Evolutionary conservation across 2,329 filamentous ascomycete species (phyloP).

Genomic region (Trichoderma semiorbis): DNA sequence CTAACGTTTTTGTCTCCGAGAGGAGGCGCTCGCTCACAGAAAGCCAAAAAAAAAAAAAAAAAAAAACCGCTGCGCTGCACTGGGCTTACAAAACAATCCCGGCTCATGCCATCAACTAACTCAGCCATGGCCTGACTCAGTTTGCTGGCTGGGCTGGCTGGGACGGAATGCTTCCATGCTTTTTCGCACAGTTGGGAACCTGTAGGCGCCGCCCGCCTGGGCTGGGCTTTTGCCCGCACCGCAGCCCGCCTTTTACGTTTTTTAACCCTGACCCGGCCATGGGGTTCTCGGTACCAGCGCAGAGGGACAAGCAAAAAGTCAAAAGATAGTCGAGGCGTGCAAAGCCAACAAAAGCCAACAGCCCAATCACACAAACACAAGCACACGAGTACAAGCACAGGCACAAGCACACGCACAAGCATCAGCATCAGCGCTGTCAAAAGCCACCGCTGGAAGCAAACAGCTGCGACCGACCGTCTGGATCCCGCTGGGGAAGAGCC

Average conservation of each 20-base stretch:
- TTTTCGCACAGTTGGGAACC: not conserved
- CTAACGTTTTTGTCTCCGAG: not conserved
- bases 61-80: too few species aligned
- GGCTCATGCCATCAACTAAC: not conserved
- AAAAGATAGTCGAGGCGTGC: not conserved
- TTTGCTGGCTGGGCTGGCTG: not conserved
- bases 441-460: not conserved
- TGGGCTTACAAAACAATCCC: not conserved
- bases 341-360: not conserved
- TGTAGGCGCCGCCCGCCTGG: slow-evolving; percentile 1
- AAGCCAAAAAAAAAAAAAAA: too few species aligned
- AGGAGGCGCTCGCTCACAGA: not conserved
- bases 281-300: not conserved
- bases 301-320: not conserved
- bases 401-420: not conserved
- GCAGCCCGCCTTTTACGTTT: not conserved
- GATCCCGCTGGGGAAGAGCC: not conserved
- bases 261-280: not conserved
- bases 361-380: not conserved
- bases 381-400: not conserved
- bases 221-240: not conserved
- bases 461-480: slow-evolving; percentile 4
- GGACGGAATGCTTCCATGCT: not conserved
- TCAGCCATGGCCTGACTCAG: slow-evolving; percentile 1
- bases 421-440: not conserved